Base-by-base conservation (phyloP, 345 rosid genomes). In the Carallia pectinifolia region DNA sequence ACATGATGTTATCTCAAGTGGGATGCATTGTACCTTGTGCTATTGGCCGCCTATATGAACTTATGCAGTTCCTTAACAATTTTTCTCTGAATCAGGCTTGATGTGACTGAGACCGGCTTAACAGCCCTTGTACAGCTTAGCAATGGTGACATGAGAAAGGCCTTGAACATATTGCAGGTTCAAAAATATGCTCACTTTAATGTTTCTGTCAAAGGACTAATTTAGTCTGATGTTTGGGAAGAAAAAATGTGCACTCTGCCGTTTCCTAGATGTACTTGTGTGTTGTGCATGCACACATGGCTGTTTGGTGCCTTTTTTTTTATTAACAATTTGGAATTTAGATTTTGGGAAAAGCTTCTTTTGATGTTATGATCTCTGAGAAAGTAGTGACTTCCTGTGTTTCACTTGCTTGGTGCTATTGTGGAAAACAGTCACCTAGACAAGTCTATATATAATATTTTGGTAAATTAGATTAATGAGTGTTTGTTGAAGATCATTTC, bases 61-160 rank as follows among this genome's bases (percentile, higher is more conserved):
- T 40, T 58, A 38, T 68, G 30, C 40, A 2, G 18, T 73, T 30
- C 52, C 6, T 68, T 58, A 13, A 70, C 53, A 19, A 39, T 23
- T 64, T 60, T 34, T 53, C n/a, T 23, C 2, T 72, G 44, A 61
- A 55, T 64, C 71, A 93, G 97, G 83, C 97, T 95, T 75, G 91
- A 89, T 75, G 97, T 89, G 63, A 61, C 90, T 27, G 90, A 88
- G 66, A 71, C 76, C 81, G 99, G 97, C 74, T 77, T 92, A 68
- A 85, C 83, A 31, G 99, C 97, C 69, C 85, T 90, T 72, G 93
- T 90, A 74, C 84, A 89, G 48, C 91, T 95, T 67, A 83, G 97
- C 89, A 95, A 83, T 71, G 99, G 99, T 53, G 99, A 95, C 86
- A 95, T 92, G 99, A 87, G 99, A 81, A 95, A 90, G 86, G 96